Percentiles rank a stretch among this genome's conserved stretches.
Evolutionary conservation across 2,329 filamentous ascomycete genomes (phyloP).

Genomic region (Exophiala bonariae): DNA sequence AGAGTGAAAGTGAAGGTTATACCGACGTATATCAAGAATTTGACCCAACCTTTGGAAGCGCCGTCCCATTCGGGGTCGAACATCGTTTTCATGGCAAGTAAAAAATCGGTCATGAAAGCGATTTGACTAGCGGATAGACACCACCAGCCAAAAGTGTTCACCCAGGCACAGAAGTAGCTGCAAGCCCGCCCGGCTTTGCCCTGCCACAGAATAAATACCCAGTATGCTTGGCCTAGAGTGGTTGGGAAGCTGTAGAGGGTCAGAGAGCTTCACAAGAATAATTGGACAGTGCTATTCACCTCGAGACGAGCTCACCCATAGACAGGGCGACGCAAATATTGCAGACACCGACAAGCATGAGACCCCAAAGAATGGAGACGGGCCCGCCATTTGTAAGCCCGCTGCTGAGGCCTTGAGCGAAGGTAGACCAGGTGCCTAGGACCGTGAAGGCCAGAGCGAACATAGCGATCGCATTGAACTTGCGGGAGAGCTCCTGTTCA

Average conservation of each 20-base stretch:
- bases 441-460: conserved; percentile 59
- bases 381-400: conserved; percentile 58
- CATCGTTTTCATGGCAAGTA: conserved; percentile 58
- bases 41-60: conserved; percentile 49
- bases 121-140: conserved; percentile 56
- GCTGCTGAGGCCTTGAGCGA: conserved; percentile 54
- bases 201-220: conserved; percentile 49
- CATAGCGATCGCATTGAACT: conserved; percentile 59
- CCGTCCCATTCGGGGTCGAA: conserved; percentile 52
- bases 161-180: conserved; percentile 61
- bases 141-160: conserved; percentile 63
- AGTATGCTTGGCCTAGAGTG: conserved; percentile 61
- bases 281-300: too few relatives aligned
- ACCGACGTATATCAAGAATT: conserved; percentile 57
- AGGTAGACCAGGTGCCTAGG: conserved; percentile 59
- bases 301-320: conserved; percentile 57
- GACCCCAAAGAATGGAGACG: conserved; percentile 56
- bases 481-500: conserved; percentile 43
- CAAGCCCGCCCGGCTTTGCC: conserved; percentile 46
- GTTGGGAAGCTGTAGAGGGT: conserved; percentile 61
- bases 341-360: conserved; percentile 53
- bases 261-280: too few relatives aligned
- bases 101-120: conserved; percentile 60
- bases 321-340: conserved; percentile 57
- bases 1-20: conserved; percentile 50